Percentiles rank a stretch among this genome's conserved stretches.
Conservation (phyloP, 345 rosid species). For the Gossypium raimondii region DNA sequence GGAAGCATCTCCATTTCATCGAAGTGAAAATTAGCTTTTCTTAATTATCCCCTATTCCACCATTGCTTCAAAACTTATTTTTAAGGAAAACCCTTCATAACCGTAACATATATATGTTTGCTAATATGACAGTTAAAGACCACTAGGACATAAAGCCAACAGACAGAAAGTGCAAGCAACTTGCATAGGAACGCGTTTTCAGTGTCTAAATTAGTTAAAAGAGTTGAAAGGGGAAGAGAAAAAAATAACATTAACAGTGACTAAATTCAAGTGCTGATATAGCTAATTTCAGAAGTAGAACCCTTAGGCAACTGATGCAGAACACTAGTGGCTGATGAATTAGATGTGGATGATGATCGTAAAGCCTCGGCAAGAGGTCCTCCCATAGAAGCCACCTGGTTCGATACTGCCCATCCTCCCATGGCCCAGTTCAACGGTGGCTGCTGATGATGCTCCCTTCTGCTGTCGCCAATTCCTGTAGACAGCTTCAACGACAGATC, state of each 20-base stretch:
- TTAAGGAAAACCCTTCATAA: background rate
- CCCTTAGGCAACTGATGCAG: constrained; percentile 56
- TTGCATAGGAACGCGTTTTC: background rate
- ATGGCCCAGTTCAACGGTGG: constrained; percentile 48
- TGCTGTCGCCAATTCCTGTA: constrained; percentile 51
- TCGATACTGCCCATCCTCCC: constrained; percentile 40
- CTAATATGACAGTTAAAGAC: background rate
- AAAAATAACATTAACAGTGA: background rate
- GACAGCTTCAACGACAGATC: constrained; percentile 81
- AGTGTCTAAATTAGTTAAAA: background rate
- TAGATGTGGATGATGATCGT: constrained; percentile 55
- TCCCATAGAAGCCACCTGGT: constrained; percentile 58
- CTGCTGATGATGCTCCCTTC: constrained; percentile 33
- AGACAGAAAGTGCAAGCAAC: background rate
- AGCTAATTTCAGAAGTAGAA: constrained; percentile 38
- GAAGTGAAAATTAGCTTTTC: no score
- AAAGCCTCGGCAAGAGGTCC: constrained; percentile 87
- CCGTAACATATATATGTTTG: background rate
- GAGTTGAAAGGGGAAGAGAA: no score
- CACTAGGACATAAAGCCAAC: background rate
- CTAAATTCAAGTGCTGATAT: constrained; percentile 26
- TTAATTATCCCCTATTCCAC: no score
- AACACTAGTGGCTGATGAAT: constrained; percentile 74
- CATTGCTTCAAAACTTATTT: background rate
- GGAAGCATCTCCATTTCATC: no score